Base-by-base conservation (phyloP, 805 yeast species). In the Kurtzmaniella cleridarum region DNA sequence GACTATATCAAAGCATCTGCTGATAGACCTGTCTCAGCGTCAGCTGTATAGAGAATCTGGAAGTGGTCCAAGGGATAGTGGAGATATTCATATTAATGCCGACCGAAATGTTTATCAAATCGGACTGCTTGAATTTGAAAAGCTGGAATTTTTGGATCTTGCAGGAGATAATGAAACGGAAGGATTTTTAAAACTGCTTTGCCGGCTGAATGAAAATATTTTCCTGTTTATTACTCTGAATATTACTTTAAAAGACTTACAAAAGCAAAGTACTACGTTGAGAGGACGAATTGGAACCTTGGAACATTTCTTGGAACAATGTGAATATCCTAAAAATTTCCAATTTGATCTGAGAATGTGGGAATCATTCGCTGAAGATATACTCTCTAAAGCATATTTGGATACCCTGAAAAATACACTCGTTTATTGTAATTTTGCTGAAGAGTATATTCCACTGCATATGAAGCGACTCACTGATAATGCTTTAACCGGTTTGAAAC, bases 91-190 rank as follows among this genome's bases (percentile, higher is more conserved):
- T 14, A 41, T 59, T 30, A 53, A 58, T 34, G 49, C 51, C 17
- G 62, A 54, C 30, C 47, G 54, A 5, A 59, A 60, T 35, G 66
- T 60, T 6, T 68, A 67, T 47, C 66, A 68, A 41, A 69, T 69
- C 18, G 74, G 74, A n/a, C 65, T 73, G 2, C 50, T 69, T 20
- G 78, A 71, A 41, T 68, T 73, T 48, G 77, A 73, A 44, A 75
- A 76, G 41, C 62, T 73, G 2, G 81, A 77, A 38, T 71, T 79
- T 46, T 44, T 60, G 18, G 63, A 60, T 41, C 44, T 60, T 24
- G 63, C 60, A 1, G 63, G 62, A 5, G 62, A 60, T 38, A 53
- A 57, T 46, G 84, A 80, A 27, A 71, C 83, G 3, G 82, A 76
- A 42, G 78, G 79, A 17, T 77, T 80, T 53, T 64, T 79, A 36